Evolutionary conservation across 805 yeast genomes (phyloP).

Genomic region (Scheffersomyces coipomensis): DNA sequence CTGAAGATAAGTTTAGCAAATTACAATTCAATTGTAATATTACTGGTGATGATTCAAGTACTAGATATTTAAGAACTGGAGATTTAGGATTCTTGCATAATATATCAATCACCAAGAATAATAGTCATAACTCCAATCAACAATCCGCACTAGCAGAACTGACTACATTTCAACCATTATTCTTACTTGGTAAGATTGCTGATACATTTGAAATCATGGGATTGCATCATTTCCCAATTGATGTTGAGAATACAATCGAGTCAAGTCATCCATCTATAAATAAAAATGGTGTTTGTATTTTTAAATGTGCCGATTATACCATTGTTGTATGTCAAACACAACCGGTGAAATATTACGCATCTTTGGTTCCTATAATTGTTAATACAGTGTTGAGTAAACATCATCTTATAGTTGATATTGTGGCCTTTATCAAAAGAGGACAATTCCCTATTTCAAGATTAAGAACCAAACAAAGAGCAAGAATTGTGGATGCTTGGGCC

Average conservation of each 20-base stretch:
- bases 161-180: conserved; percentile 67
- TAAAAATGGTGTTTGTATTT: conserved; percentile 61
- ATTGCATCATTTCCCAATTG: conserved; percentile 83
- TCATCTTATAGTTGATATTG: conserved; percentile 78
- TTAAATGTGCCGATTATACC: conserved; percentile 79
- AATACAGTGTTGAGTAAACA: conserved; percentile 77
- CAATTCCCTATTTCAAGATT: conserved; percentile 68
- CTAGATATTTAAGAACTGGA: conserved; percentile 81
- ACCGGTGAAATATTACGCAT: conserved; percentile 53
- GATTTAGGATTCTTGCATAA: conserved; percentile 91
- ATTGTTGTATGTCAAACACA: conserved; percentile 70
- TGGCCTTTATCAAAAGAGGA: conserved; percentile 69
- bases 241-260: conserved; percentile 59
- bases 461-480: conserved; percentile 74
- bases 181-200: conserved; percentile 78
- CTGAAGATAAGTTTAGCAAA: conserved; percentile 48
- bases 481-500: conserved; percentile 56
- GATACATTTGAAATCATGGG: conserved; percentile 92
- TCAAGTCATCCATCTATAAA: conserved; percentile 54
- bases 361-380: conserved; percentile 80
- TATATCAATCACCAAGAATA: conserved; percentile 47
- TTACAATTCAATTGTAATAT: conserved; percentile 63
- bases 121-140: conserved; percentile 26
- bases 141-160: conserved; percentile 15
- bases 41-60: conserved; percentile 54